phyloP scores from a whole-genome alignment of 108 stramenopile genomes.

The Nannochloropsis granulata region DNA sequence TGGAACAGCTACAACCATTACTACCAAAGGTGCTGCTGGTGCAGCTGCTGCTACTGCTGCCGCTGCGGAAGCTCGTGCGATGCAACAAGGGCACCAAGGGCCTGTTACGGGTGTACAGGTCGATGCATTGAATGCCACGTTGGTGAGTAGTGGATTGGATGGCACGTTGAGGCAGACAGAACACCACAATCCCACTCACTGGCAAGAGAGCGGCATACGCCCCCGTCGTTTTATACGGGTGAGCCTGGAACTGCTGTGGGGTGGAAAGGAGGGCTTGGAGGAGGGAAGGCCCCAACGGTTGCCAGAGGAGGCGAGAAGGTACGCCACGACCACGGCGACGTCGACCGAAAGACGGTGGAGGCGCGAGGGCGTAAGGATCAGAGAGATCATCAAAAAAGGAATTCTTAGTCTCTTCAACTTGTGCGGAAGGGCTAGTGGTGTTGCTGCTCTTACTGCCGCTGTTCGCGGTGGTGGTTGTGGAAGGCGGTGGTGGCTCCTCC shows the following conservation, averaged over 20 bases:
- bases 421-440: too few relatives aligned
- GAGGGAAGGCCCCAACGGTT: neutral
- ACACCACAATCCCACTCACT: neutral
- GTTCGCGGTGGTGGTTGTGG: neutral
- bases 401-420: too few relatives aligned
- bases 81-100: conserved; percentile 22
- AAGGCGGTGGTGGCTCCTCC: neutral
- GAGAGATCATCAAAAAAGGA: too few relatives aligned
- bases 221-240: neutral
- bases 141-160: conserved; percentile 66
- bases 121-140: conserved; percentile 60
- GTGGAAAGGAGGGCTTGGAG: neutral
- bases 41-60: neutral
- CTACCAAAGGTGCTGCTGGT: neutral
- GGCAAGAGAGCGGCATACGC: neutral
- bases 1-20: neutral
- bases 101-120: conserved; percentile 74
- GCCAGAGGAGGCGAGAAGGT: neutral
- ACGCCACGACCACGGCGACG: neutral
- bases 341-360: neutral
- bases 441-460: neutral
- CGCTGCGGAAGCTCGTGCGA: neutral
- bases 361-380: neutral
- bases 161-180: conserved; percentile 51
- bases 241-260: neutral